Conservation (phyloP, 2,329 filamentous ascomycete genomes). For the Hymenoscyphus linearis region DNA sequence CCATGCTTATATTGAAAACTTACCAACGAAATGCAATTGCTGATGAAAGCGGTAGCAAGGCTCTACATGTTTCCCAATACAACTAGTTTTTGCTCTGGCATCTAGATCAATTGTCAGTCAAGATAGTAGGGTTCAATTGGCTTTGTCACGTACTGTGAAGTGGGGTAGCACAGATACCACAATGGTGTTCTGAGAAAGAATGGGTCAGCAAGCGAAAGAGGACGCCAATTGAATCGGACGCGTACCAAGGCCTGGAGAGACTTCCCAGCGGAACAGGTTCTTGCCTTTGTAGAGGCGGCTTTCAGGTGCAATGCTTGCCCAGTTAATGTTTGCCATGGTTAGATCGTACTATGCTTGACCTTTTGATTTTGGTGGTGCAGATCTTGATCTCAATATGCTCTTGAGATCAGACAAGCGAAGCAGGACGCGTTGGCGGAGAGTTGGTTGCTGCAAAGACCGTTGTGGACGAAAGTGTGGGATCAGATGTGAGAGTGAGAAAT, state of each 20-base stretch:
- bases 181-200: constrained; percentile 29
- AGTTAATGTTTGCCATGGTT: constrained; percentile 21
- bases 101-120: constrained; percentile 18
- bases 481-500: not conserved
- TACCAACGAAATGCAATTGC: constrained; percentile 32
- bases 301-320: constrained; percentile 26
- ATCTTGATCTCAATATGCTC: not conserved
- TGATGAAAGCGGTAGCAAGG: constrained; percentile 33
- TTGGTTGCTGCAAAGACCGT: not conserved
- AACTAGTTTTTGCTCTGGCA: constrained; percentile 27
- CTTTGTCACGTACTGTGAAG: constrained; percentile 24
- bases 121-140: not conserved
- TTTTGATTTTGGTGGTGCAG: not conserved
- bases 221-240: not conserved
- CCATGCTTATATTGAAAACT: constrained; percentile 1
- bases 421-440: not conserved
- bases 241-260: constrained; percentile 29
- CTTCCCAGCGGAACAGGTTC: constrained; percentile 29
- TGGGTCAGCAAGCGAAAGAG: constrained; percentile 11
- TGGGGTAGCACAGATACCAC: constrained; percentile 28
- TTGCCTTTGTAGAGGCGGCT: constrained; percentile 29
- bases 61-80: constrained; percentile 32
- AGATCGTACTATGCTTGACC: not conserved
- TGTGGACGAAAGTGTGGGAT: not conserved
- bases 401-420: not conserved